These are phyloP conservation scores for Tolypocladium inflatum DNA, from an alignment of 2,329 filamentous ascomycete species.

Conservation along the genomic window DNA sequence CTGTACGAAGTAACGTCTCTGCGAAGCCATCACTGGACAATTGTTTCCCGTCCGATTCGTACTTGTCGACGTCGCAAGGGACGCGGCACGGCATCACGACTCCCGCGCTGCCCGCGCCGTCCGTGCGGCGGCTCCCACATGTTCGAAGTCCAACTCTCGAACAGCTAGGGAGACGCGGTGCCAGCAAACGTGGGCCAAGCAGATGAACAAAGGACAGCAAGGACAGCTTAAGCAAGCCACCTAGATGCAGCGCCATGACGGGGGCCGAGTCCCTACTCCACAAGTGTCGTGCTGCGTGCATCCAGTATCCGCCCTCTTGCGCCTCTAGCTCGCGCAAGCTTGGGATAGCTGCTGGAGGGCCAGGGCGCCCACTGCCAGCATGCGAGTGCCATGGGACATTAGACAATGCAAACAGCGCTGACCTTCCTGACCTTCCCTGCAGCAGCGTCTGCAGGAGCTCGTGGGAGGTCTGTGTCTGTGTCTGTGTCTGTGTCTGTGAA, in stretches of 20 bases:
- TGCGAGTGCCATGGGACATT: not conserved
- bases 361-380: not conserved
- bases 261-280: constrained; percentile 1
- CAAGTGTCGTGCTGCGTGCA: not conserved
- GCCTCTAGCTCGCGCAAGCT: not conserved
- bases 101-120: not conserved
- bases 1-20: too few species aligned
- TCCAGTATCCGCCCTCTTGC: not conserved
- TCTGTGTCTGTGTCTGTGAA: not conserved
- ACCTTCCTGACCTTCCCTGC: not conserved
- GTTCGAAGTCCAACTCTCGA: not conserved
- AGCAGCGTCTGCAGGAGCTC: not conserved
- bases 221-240: not conserved
- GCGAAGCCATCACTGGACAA: not conserved
- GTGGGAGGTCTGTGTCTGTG: not conserved
- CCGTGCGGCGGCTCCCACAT: not conserved
- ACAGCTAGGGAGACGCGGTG: not conserved
- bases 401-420: not conserved
- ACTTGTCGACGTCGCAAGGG: not conserved
- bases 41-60: not conserved
- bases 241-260: constrained; percentile 4
- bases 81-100: not conserved
- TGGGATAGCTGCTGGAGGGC: not conserved
- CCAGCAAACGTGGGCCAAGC: not conserved
- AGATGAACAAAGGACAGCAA: not conserved